Evolutionary conservation across 768 basidiomycete species (phyloP).

Genomic region (Suillus weaverae): DNA sequence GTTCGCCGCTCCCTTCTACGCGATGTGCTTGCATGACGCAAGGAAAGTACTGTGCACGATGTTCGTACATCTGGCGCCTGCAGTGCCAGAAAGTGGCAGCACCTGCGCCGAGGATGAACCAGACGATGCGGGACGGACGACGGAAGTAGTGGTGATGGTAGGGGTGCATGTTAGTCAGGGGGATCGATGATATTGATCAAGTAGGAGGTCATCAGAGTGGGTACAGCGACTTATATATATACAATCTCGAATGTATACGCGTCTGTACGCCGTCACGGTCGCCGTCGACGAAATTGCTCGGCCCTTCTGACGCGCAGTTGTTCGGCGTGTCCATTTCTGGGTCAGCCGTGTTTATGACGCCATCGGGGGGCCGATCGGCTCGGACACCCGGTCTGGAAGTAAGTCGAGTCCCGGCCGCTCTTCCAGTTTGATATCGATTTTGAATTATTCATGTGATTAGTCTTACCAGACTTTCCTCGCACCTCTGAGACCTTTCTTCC

Average conservation of each 20-base stretch:
- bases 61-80: conserved; percentile 44
- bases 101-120: conserved; percentile 66
- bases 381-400: not conserved
- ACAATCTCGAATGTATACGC: conserved; percentile 5
- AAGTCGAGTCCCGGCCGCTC: too few species aligned
- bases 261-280: not conserved
- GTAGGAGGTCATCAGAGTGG: not conserved
- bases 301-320: conserved; percentile 13
- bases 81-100: conserved; percentile 38
- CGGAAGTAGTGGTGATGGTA: conserved; percentile 28
- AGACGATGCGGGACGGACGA: conserved; percentile 60
- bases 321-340: not conserved
- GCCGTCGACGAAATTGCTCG: conserved; percentile 25
- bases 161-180: conserved; percentile 21
- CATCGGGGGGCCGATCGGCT: not conserved
- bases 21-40: conserved; percentile 27
- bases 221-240: conserved; percentile 6
- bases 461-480: not conserved
- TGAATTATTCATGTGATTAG: too few species aligned
- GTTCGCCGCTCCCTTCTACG: conserved; percentile 17
- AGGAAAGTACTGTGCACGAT: conserved; percentile 33
- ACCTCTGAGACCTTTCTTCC: not conserved
- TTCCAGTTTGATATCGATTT: too few species aligned
- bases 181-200: not conserved
- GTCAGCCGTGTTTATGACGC: conserved; percentile 5